Evolutionary conservation across 306 rosid species (phyloP).

Genomic region (Prunus armeniaca): DNA sequence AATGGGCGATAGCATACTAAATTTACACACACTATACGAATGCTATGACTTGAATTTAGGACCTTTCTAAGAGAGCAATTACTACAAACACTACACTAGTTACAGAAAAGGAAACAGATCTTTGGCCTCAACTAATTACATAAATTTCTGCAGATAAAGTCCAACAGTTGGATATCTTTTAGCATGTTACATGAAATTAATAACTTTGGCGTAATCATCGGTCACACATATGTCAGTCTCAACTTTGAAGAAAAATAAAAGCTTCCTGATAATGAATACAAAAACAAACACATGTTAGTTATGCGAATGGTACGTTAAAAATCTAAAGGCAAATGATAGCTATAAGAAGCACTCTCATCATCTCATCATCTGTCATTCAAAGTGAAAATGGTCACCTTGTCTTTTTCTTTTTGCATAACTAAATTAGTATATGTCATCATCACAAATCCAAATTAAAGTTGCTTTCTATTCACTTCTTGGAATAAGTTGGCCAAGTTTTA

Average conservation of each 20-base stretch:
- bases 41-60: fast-evolving
- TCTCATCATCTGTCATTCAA: constrained; percentile 15
- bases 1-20: too few relatives aligned
- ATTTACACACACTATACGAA: too few relatives aligned
- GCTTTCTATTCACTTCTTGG: constrained; percentile 51
- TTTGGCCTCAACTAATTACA: too few relatives aligned
- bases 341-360: constrained; percentile 29
- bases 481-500: constrained; percentile 18
- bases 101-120: too few relatives aligned
- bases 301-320: constrained; percentile 18
- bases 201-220: constrained; percentile 16
- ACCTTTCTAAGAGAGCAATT: too few relatives aligned
- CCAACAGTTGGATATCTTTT: too few relatives aligned
- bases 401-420: constrained; percentile 27
- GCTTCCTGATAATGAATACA: background rate
- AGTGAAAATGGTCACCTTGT: constrained; percentile 35
- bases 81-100: too few relatives aligned
- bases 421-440: background rate
- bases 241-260: background rate
- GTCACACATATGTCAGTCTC: constrained; percentile 11
- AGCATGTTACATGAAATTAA: background rate
- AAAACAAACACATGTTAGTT: constrained; percentile 25
- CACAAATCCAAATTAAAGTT: constrained; percentile 15
- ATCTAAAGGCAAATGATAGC: constrained; percentile 42
- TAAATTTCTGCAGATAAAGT: too few relatives aligned